These are phyloP conservation scores for Gastrolobium villosum DNA, from an alignment of 306 rosid genomes.

Conservation along the genomic window DNA sequence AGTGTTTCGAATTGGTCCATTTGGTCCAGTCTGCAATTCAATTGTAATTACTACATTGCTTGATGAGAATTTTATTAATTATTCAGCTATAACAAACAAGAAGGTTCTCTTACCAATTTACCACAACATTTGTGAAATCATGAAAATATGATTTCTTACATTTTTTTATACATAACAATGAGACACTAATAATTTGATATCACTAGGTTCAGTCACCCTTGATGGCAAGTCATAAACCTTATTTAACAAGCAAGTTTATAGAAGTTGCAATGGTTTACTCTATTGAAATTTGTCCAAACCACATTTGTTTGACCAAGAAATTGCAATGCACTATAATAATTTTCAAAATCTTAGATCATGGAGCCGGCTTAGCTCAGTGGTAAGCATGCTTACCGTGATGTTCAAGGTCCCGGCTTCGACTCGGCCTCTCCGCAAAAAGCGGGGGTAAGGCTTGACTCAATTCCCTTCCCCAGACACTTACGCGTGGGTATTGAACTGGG, in stretches of 20 bases:
- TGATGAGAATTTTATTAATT: constrained; percentile 30
- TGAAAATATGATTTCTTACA: not conserved
- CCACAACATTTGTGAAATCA: constrained; percentile 1
- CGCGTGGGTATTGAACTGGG: too few relatives aligned
- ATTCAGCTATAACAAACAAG: constrained; percentile 13
- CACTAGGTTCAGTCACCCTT: not conserved
- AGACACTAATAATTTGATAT: not conserved
- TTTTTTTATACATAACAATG: not conserved
- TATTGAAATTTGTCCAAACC: constrained; percentile 9
- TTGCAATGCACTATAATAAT: constrained; percentile 6
- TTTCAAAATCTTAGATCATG: not conserved
- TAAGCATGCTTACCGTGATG: too few relatives aligned
- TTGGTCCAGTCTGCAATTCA: constrained; percentile 63
- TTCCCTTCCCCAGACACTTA: too few relatives aligned
- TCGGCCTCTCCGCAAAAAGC: too few relatives aligned
- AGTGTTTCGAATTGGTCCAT: constrained; percentile 31
- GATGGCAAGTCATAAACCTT: not conserved
- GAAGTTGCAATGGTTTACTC: not conserved
- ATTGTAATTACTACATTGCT: constrained; percentile 33
- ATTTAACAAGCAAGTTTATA: constrained; percentile 1
- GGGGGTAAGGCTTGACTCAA: too few relatives aligned
- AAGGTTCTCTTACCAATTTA: not conserved
- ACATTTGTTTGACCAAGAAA: not conserved
- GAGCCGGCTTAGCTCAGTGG: too few relatives aligned
- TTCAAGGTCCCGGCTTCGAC: too few relatives aligned